Evolutionary conservation across 2,329 filamentous ascomycete species (phyloP), one percentile per base, ranked within the genome.

Genomic region (Curvularia verruculosa): DNA sequence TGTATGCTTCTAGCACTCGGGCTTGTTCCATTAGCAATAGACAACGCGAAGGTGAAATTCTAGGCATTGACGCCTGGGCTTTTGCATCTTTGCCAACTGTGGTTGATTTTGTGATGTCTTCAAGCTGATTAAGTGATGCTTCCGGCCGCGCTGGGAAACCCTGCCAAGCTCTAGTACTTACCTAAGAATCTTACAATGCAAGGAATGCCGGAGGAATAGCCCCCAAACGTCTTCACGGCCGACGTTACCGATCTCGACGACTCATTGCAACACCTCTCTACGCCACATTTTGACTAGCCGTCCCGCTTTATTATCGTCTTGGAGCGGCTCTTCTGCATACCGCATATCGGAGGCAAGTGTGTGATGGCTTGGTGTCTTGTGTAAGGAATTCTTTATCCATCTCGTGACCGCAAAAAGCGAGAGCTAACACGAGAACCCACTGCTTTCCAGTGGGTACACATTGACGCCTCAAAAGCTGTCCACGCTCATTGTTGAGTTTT

Each of bases 231-330:
- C 21, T 28, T 36, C 10, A 36, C 40, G 41, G 49, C 49, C 40
- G 49, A 43, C 21, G 18, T 37, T 52, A 29, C 49, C 49, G 49
- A 37, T 15, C 29, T 8, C 12, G 43, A 26, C 40, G 21, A 36
- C 49, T 45, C 40, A 26, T 44, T 18, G 12, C 29, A 31, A 31
- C 29, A 31, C 13, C 3, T 19, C 13, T 36, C 19, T 18, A 44
- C 10, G n/a, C 39, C 34, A 15, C 31, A 21, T 24, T 6, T 18
- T 31, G 29, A 21, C 26, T 52, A 49, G 34, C 3, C 5, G 21
- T 45, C 40, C 49, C 49, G 40, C 41, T 36, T 52, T 45, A 34
- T 52, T 52, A 36, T 52, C 49, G 49, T 44, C 49, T 45, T 36
- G 41, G 29, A 36, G 49, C 40, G 15, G 21, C 34, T 39, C 26